Percentiles rank a stretch among this genome's conserved stretches.
These are phyloP conservation scores for Lupinus albus DNA, from an alignment of 306 rosid genomes.

Conservation along the genomic window DNA sequence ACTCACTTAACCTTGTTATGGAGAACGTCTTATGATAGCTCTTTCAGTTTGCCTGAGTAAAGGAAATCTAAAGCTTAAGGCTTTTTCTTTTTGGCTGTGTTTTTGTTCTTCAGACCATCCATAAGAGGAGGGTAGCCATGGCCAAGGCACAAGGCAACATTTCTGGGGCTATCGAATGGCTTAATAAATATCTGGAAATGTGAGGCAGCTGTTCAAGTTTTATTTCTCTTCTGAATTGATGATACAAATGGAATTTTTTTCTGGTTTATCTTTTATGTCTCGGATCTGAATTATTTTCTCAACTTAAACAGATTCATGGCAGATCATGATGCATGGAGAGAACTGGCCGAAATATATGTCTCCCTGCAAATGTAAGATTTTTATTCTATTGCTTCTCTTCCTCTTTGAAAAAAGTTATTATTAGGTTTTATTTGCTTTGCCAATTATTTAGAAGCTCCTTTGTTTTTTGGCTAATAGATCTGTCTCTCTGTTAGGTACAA, in stretches of 20 bases:
- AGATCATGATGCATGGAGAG: conserved; percentile 99
- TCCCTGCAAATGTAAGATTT: conserved; percentile 81
- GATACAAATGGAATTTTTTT: conserved; percentile 11
- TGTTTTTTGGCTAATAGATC: conserved; percentile 18
- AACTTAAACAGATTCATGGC: conserved; percentile 89
- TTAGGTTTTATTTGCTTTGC: conserved; percentile 35
- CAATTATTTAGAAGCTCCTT: conserved; percentile 22
- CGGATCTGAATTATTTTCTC: conserved; percentile 38
- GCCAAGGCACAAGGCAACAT: conserved; percentile 92
- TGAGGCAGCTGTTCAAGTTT: conserved; percentile 47
- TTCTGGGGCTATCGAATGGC: conserved; percentile 79
- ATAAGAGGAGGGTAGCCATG: conserved; percentile 91
- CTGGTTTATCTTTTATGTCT: conserved; percentile 6
- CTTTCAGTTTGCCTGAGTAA: conserved; percentile 15
- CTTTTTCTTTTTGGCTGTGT: conserved; percentile 23
- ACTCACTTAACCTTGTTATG: conserved; percentile 35
- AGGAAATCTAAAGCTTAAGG: conserved; percentile 5
- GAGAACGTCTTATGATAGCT: not conserved
- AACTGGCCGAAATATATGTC: conserved; percentile 84
- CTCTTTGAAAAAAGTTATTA: not conserved
- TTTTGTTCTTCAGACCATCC: conserved; percentile 59
- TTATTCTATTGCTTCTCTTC: conserved; percentile 22
- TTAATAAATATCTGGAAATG: conserved; percentile 94
- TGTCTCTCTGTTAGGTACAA: conserved; percentile 69
- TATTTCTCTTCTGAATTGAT: not conserved